These are phyloP conservation scores for Sporothrix globosa DNA, from an alignment of 2,329 filamentous ascomycete species.

Conservation along the genomic window DNA sequence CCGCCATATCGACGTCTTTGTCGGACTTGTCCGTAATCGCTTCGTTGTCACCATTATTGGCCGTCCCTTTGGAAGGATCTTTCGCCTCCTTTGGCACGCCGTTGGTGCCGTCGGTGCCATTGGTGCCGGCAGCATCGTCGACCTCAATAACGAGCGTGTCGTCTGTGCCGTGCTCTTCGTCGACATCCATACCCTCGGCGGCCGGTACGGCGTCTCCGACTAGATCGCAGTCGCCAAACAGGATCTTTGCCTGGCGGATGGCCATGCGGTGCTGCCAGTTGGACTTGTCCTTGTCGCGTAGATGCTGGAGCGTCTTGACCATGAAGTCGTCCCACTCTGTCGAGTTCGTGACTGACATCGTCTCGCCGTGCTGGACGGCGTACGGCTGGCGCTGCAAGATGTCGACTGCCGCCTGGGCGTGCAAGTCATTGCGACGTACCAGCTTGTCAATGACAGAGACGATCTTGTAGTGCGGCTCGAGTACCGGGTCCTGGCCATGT, in stretches of 20 bases:
- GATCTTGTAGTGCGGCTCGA: slow-evolving; percentile 93
- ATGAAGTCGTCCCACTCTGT: slow-evolving; percentile 66
- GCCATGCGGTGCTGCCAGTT: slow-evolving; percentile 96
- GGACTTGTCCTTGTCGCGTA: slow-evolving; percentile 78
- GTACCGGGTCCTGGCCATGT: slow-evolving; percentile 70
- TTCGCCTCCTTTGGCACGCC: not conserved
- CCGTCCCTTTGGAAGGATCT: not conserved
- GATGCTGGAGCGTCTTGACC: slow-evolving; percentile 54
- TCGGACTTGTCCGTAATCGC: not conserved
- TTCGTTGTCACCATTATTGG: not conserved
- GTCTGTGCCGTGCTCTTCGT: slow-evolving; percentile 14
- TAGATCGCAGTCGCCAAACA: slow-evolving; percentile 47
- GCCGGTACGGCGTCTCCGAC: slow-evolving; percentile 10
- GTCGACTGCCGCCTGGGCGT: slow-evolving; percentile 53
- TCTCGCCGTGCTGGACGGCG: slow-evolving; percentile 54
- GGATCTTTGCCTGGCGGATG: slow-evolving; percentile 66
- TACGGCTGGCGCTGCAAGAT: slow-evolving; percentile 62
- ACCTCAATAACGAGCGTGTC: not conserved
- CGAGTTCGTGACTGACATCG: slow-evolving; percentile 55
- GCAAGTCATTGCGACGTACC: slow-evolving; percentile 59
- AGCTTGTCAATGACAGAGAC: slow-evolving; percentile 81
- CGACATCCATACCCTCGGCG: not conserved
- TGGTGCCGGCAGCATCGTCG: too few relatives aligned
- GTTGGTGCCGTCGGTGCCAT: not conserved
- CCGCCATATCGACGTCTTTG: not conserved